Evolutionary conservation across 805 yeast species (phyloP).

Genomic region (Ogataea parapolymorpha): DNA sequence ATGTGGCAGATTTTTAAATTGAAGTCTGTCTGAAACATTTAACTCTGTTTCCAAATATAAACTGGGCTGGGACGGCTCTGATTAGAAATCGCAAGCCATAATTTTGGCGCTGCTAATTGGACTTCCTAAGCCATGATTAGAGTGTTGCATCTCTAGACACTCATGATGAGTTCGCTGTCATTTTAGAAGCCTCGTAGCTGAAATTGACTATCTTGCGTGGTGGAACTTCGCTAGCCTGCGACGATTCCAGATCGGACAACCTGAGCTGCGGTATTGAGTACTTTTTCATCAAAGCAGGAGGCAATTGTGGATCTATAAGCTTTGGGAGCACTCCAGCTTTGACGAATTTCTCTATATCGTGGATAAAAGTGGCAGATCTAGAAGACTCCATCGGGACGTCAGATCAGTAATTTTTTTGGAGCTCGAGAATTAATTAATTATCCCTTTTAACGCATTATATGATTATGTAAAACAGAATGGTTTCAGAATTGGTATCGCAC

Average conservation of each 20-base stretch:
- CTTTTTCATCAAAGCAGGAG: conserved; percentile 11
- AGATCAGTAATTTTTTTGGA: neutral
- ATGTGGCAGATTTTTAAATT: too few species aligned
- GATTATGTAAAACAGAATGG: conserved; percentile 2
- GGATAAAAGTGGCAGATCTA: neutral
- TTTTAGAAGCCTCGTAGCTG: conserved; percentile 21
- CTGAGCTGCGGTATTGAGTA: conserved; percentile 18
- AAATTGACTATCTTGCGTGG: conserved; percentile 18
- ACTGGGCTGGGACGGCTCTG: too few species aligned
- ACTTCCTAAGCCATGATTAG: too few species aligned
- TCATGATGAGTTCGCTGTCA: conserved; percentile 9
- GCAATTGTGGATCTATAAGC: conserved; percentile 20
- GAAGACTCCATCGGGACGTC: neutral
- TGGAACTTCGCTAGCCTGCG: neutral
- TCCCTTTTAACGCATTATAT: conserved; percentile 2
- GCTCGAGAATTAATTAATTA: conserved; percentile 2
- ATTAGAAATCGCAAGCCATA: too few species aligned
- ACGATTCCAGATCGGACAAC: conserved; percentile 14
- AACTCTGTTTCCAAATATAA: too few species aligned
- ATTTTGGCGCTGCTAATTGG: too few species aligned
- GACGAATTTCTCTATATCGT: conserved; percentile 5
- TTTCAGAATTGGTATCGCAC: too few species aligned
- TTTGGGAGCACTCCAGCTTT: conserved; percentile 16
- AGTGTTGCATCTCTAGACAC: too few species aligned
- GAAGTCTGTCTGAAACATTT: too few species aligned